phyloP scores from a whole-genome alignment of 176 grass and related monocot species.

The Cenchrus purpureus region DNA sequence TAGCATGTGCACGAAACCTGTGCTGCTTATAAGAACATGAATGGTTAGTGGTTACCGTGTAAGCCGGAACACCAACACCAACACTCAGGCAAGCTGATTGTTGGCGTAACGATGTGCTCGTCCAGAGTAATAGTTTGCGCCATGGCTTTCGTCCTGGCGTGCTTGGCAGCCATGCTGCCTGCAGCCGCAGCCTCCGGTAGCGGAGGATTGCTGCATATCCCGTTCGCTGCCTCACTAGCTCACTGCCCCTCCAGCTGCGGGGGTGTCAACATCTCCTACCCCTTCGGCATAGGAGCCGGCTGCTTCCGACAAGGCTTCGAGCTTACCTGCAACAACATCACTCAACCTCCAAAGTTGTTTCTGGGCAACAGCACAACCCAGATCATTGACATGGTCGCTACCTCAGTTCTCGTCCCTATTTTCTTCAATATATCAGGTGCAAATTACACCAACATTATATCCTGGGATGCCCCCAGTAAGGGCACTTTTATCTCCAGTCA shows the following conservation, averaged over 20 bases:
- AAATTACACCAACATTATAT: no score
- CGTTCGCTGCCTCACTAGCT: background rate
- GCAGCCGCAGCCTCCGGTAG: background rate
- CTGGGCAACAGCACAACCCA: background rate
- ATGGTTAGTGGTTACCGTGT: background rate
- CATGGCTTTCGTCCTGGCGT: background rate
- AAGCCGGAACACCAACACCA: no score
- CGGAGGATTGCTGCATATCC: background rate
- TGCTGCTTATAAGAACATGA: background rate
- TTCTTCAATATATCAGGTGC: no score
- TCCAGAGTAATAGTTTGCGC: background rate
- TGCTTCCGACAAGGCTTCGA: background rate
- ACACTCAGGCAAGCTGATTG: background rate
- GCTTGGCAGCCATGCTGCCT: background rate
- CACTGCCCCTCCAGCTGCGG: background rate
- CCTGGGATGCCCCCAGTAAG: no score
- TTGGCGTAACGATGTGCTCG: background rate
- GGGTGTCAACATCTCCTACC: background rate
- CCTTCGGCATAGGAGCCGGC: background rate
- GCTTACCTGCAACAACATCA: background rate
- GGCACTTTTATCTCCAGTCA: no score
- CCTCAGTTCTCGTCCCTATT: accelerated
- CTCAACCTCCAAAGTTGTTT: background rate
- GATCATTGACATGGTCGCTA: background rate
- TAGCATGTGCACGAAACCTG: no score